Conservation (phyloP, 108 stramenopile species). For the Nitzschia sp. region DNA sequence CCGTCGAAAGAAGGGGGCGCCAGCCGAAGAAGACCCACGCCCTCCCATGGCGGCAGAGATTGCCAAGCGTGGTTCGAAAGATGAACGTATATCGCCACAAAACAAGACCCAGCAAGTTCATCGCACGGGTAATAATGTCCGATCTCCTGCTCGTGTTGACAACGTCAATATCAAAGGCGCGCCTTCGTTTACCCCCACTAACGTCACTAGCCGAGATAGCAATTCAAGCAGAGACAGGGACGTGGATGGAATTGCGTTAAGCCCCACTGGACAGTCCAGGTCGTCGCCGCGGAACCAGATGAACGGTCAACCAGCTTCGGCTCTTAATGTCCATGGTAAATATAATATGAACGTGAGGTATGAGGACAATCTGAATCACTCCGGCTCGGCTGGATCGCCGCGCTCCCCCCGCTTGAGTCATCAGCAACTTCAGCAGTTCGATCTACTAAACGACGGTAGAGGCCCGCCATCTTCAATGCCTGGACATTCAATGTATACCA, state of each 20-base stretch:
- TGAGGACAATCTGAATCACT: constrained; percentile 8
- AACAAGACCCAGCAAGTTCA: too few species aligned
- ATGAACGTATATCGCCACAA: too few species aligned
- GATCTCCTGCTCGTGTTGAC: not conserved
- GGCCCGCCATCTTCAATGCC: not conserved
- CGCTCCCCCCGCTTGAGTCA: constrained; percentile 9
- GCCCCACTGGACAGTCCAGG: constrained; percentile 4
- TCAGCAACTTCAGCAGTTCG: constrained; percentile 19
- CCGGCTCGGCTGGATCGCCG: not conserved
- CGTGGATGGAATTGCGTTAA: not conserved
- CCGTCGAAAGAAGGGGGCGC: constrained; percentile 18
- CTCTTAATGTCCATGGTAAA: not conserved
- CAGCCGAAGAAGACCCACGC: not conserved
- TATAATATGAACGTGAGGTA: not conserved
- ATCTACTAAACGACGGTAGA: not conserved
- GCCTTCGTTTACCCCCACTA: not conserved
- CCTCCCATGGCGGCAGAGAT: not conserved
- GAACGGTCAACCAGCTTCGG: too few species aligned
- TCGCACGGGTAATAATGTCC: too few species aligned
- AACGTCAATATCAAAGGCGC: not conserved
- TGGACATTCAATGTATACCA: constrained; percentile 20
- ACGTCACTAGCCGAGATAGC: constrained; percentile 5
- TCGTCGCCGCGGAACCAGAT: constrained; percentile 2
- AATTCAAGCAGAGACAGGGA: not conserved
- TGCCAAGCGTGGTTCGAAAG: too few species aligned